Conservation (phyloP, 192 early-diverging fungal genomes). For the Coemansia sp. region DNA sequence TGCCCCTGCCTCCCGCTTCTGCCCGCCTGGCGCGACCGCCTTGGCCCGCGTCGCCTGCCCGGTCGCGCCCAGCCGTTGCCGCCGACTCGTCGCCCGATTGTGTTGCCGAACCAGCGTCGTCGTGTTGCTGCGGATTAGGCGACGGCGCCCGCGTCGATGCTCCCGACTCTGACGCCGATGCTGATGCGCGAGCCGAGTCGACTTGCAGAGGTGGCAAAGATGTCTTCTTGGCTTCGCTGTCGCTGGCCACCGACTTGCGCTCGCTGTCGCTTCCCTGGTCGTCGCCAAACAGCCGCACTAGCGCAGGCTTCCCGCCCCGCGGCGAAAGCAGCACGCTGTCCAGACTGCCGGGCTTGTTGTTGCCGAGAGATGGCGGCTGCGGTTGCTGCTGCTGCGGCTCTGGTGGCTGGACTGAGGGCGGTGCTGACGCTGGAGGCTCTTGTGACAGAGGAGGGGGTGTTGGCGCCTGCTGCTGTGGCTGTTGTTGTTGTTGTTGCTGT, state of each 20-base stretch:
- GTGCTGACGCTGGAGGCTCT: neutral
- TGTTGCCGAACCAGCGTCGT: neutral
- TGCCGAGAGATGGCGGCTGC: slow-evolving; percentile 10
- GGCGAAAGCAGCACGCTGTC: slow-evolving; percentile 45
- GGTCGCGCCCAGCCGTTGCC: neutral
- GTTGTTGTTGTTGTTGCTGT: neutral
- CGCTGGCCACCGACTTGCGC: neutral
- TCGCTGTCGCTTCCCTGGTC: slow-evolving; percentile 4
- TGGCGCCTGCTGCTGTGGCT: too few species aligned
- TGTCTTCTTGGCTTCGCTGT: slow-evolving; percentile 10
- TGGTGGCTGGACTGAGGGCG: neutral
- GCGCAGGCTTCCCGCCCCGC: slow-evolving; percentile 17
- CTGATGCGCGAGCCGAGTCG: slow-evolving; percentile 41
- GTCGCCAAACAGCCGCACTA: slow-evolving; percentile 27
- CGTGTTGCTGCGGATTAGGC: too few species aligned
- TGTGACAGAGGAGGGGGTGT: neutral
- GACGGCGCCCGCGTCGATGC: slow-evolving; percentile 27
- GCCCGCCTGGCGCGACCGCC: slow-evolving; percentile 4
- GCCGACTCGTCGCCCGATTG: slow-evolving; percentile 19
- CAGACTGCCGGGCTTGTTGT: slow-evolving; percentile 17
- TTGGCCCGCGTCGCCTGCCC: slow-evolving; percentile 4
- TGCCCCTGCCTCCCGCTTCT: too few species aligned
- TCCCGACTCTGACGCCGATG: slow-evolving; percentile 21
- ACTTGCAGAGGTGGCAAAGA: neutral
- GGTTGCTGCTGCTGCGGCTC: neutral